phyloP scores from a whole-genome alignment of 495 filamentous ascomycete species.

The Neurospora sp. region DNA sequence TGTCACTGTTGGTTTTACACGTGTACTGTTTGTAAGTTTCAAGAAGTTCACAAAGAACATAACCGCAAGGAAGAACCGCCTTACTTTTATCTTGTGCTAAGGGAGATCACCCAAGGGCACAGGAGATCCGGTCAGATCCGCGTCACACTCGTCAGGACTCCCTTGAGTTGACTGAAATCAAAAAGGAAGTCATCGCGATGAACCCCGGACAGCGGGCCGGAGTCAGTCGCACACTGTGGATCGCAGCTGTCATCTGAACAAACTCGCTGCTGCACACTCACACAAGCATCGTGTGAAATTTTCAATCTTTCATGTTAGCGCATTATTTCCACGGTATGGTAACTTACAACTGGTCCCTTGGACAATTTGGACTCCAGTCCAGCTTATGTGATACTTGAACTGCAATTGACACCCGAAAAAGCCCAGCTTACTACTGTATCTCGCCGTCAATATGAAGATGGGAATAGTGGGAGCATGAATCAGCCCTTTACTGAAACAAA shows the following conservation, averaged over 20 bases:
- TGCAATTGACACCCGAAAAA: not conserved
- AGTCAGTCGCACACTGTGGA: not conserved
- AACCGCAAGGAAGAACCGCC: not conserved
- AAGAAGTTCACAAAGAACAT: not conserved
- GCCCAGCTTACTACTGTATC: not conserved
- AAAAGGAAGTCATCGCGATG: not conserved
- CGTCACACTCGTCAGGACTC: not conserved
- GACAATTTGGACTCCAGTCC: not conserved
- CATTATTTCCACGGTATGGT: not conserved
- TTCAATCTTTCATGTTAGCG: not conserved
- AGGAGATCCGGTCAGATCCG: not conserved
- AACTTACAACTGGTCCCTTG: not conserved
- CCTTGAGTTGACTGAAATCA: not conserved
- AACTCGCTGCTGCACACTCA: not conserved
- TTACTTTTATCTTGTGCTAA: not conserved
- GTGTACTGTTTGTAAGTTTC: not conserved
- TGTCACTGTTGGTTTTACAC: not conserved
- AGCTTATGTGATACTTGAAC: not conserved
- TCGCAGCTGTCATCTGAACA: not conserved
- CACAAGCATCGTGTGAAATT: not conserved
- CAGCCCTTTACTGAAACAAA: not conserved
- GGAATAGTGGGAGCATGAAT: not conserved
- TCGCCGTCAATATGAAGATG: not conserved
- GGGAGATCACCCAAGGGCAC: not conserved
- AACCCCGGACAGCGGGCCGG: not conserved